phyloP scores from a whole-genome alignment of 2,329 filamentous ascomycete genomes.

The Fusarium aywerte region DNA sequence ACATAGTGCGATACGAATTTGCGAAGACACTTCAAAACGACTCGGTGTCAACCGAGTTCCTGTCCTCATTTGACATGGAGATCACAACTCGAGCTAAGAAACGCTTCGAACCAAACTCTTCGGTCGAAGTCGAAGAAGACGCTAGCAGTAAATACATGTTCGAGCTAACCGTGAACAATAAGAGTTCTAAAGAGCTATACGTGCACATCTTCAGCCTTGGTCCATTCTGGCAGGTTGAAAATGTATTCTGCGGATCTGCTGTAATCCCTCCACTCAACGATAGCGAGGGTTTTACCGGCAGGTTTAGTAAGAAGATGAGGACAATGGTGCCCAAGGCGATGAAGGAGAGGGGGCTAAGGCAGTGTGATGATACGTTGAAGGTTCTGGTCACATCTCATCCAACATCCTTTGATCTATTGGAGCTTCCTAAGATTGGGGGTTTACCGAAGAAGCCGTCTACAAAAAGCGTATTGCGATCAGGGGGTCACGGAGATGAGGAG shows the following conservation, averaged over 20 bases:
- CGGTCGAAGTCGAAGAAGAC: not conserved
- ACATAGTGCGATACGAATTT: constrained; percentile 12
- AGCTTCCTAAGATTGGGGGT: constrained; percentile 9
- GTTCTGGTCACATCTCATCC: constrained; percentile 27
- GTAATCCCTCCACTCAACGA: not conserved
- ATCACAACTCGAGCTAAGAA: not conserved
- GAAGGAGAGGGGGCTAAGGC: not conserved
- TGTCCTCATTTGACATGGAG: not conserved
- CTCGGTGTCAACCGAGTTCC: not conserved
- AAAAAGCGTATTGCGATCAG: not conserved
- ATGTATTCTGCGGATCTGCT: not conserved
- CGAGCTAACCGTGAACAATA: not conserved
- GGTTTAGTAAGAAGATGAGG: constrained; percentile 5
- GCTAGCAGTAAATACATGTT: not conserved
- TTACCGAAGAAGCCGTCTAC: not conserved
- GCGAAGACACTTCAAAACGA: not conserved
- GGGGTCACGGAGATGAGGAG: not conserved
- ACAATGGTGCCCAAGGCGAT: not conserved
- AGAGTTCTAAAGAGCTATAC: not conserved
- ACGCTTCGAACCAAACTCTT: not conserved
- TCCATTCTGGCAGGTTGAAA: constrained; percentile 6
- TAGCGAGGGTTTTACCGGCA: not conserved
- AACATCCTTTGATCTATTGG: constrained; percentile 23
- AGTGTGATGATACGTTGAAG: constrained; percentile 24
- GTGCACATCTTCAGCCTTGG: constrained; percentile 4